Evolutionary conservation across 352 stramenopile genomes (phyloP), one percentile per base, ranked within the genome.

Genomic region (Phytophthora multivora): DNA sequence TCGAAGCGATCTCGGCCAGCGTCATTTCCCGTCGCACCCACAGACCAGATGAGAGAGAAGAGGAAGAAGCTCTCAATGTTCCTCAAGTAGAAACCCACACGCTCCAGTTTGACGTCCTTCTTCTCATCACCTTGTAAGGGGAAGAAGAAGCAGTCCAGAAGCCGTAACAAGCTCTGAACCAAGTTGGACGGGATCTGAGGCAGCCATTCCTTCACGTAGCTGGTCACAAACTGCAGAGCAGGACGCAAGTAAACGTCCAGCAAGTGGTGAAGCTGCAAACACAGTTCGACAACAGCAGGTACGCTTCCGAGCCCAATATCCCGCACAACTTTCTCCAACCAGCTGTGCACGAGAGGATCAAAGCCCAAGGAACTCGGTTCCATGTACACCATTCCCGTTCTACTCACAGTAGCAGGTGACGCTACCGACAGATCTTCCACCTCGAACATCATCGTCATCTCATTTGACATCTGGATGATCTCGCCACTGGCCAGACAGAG

Each of bases 381-480:
- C 90, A 98, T 98, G 77, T 98, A 98, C 23, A 98, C 94, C 91
- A 98, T 98, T 30, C 95, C 95, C 8, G 93, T 97, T 28, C 95
- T 80, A 58, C 80, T 96, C 18, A 98, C 95, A 0, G 95, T 98
- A 11, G 95, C 95, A 0, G 95, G 95, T 1, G 89, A 98, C 13
- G 95, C 95, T 12, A 98, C 95, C 0, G 88, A 95, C 2, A 98
- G 67, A 60, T 98, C 95, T 66, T 98, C 92, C 6, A 98, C 91
- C 59, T 98, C 95, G 48, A 98, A 98, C 89, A 98, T 98, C 93
- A 98, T 98, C 0, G 92, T 98, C 95, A 98, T 98, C 28, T 95
- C 80, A 45, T 96, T 93, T 16, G 82, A 95, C 71, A 98, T 95
- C 28, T 92, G 83, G 45, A 98, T 97, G 55, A 98, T 98, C 66